Base-by-base conservation (phyloP, 1,139 yeast genomes). In the Debaryomyces psychrophilus region DNA sequence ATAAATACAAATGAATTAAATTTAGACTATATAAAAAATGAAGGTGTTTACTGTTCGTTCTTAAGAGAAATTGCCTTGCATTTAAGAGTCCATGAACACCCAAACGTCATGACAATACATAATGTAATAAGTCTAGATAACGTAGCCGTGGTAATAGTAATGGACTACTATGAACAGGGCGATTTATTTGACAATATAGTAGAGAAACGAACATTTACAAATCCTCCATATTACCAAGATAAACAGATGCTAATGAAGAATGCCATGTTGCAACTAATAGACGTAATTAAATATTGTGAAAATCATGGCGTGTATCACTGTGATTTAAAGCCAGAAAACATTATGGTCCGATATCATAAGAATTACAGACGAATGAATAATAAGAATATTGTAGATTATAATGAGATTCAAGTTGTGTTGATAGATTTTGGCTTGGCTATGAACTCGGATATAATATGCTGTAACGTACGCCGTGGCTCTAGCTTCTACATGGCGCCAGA, bases 401-500 rank as follows among this genome's bases (percentile, higher is more conserved):
- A 77, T 46, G 89, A 89, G 44, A 66, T 80, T 20, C 76, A 75
- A 37, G 67, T 89, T 27, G 78, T 81, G 17, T 67, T 90, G 39
- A 92, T 93, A 28, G 97, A 90, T 65, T 90, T 90, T 59, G 97
- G 97, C 2, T 73, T 90, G 22, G 90, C 96, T 12, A 81, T 90
- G 51, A 74, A 77, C 48, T 76, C 82, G 5, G 68, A 76, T 41
- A 68, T 68, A 47, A 80, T 86, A 44, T 79, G 85, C 46, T 82
- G 88, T 51, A 87, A 87, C 57, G 82, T 85, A 35, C 90, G 96
- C 52, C 79, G 96, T 50, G 97, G 97, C 0, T 85, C 95, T 5
- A 79, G 89, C 28, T 90, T 87, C 65, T 90, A 90, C 68, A 90
- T 90, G 97, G 89, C 97, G 0, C 97, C 97, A 5, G 97, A 90